Evolutionary conservation across 345 rosid genomes (phyloP).

Genomic region (Eucalyptus viminalis): DNA sequence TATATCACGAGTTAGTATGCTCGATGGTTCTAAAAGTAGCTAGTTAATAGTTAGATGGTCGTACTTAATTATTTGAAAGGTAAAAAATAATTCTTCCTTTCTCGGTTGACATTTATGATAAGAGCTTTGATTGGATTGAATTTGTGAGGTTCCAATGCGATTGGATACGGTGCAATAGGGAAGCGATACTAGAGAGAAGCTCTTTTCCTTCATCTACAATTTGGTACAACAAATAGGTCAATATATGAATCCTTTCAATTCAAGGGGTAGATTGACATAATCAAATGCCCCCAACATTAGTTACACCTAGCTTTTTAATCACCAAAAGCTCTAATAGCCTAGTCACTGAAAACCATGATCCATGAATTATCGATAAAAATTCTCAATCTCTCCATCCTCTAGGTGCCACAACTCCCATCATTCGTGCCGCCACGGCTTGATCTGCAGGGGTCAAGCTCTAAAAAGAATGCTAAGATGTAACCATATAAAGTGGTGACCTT

Average conservation of each 20-base stretch:
- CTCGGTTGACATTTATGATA: neutral
- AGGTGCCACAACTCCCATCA: neutral
- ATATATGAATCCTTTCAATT: neutral
- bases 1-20: neutral
- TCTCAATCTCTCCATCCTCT: neutral
- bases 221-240: neutral
- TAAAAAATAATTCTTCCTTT: neutral
- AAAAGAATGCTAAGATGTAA: neutral
- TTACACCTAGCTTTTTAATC: neutral
- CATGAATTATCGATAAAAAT: neutral
- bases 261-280: neutral
- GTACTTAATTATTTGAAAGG: neutral
- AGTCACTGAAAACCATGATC: neutral
- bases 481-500: neutral
- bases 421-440: neutral
- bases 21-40: neutral
- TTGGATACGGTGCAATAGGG: neutral
- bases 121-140: neutral
- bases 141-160: neutral
- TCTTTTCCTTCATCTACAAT: neutral
- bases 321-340: neutral
- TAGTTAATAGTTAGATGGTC: neutral
- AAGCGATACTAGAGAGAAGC: neutral
- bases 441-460: neutral
- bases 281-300: neutral